phyloP scores from a whole-genome alignment of 1,284 basidiomycete genomes.

The Acaromyces ingoldii region DNA sequence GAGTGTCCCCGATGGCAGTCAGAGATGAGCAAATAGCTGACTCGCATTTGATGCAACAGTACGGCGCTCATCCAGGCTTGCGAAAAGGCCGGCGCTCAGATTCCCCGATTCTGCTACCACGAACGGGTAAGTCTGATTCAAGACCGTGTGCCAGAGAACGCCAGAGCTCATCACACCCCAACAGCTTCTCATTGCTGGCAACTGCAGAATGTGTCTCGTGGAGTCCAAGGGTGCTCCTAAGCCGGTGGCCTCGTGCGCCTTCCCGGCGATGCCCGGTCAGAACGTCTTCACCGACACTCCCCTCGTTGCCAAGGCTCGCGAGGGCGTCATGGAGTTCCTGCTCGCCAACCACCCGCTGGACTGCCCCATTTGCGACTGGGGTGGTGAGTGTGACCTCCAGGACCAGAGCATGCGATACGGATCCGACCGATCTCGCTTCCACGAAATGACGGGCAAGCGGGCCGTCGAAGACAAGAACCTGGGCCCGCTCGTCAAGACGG shows the following conservation, averaged over 20 bases:
- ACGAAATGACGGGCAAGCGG: conserved; percentile 95
- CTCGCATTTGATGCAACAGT: conserved; percentile 1
- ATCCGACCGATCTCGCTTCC: conserved; percentile 92
- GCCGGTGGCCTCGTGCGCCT: conserved; percentile 71
- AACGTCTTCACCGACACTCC: conserved; percentile 96
- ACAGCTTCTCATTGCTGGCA: conserved; percentile 21
- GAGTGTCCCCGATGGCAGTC: conserved; percentile 7
- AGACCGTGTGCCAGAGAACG: not conserved
- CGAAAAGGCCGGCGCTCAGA: conserved; percentile 52
- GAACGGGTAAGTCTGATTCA: conserved; percentile 60
- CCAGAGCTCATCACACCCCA: too few species aligned
- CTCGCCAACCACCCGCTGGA: conserved; percentile 96
- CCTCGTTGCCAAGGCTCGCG: conserved; percentile 83
- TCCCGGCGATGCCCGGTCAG: conserved; percentile 95
- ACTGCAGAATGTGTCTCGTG: conserved; percentile 71
- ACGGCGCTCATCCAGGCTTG: conserved; percentile 87
- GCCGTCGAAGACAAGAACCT: conserved; percentile 98
- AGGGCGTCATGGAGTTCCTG: conserved; percentile 96
- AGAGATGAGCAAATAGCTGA: not conserved
- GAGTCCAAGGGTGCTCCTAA: conserved; percentile 91
- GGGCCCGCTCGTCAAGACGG: conserved; percentile 95
- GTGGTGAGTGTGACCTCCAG: conserved; percentile 89
- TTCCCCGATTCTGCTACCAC: conserved; percentile 79
- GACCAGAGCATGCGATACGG: conserved; percentile 99
- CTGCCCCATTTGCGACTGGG: conserved; percentile 88